These are phyloP conservation scores for Lodderomyces margitis DNA, from an alignment of 1,139 yeast species.

Conservation along the genomic window DNA sequence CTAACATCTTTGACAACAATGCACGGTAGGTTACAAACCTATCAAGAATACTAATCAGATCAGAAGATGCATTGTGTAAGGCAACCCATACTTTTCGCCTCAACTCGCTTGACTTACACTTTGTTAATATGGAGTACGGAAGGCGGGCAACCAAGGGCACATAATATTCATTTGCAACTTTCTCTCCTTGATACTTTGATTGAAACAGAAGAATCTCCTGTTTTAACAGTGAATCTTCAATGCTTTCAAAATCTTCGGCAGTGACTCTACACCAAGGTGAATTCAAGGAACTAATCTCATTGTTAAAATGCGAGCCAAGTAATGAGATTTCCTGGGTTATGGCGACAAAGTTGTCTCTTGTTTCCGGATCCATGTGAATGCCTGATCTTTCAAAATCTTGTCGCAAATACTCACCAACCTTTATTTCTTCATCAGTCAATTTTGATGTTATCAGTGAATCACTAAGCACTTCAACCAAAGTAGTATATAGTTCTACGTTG, in stretches of 20 bases:
- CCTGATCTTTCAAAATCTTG: conserved; percentile 93
- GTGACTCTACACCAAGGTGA: conserved; percentile 39
- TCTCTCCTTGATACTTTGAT: conserved; percentile 18
- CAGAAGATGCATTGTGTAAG: conserved; percentile 55
- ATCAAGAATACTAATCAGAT: conserved; percentile 61
- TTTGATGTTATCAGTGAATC: conserved; percentile 33
- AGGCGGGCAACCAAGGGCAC: conserved; percentile 70
- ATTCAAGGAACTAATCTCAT: conserved; percentile 50
- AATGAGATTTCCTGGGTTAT: conserved; percentile 80
- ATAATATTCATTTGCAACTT: conserved; percentile 13
- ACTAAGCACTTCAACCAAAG: conserved; percentile 54
- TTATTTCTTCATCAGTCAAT: conserved; percentile 68
- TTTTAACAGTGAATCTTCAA: conserved; percentile 23
- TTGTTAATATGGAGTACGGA: conserved; percentile 64
- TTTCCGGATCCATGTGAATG: conserved; percentile 69
- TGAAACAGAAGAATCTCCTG: conserved; percentile 29
- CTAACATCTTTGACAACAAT: conserved; percentile 70
- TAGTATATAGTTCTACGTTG: conserved; percentile 66
- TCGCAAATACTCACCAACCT: conserved; percentile 76
- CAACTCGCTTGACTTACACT: conserved; percentile 54
- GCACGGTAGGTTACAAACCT: conserved; percentile 66
- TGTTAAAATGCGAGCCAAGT: conserved; percentile 74
- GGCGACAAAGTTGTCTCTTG: conserved; percentile 69
- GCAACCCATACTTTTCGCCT: conserved; percentile 75
- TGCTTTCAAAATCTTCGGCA: conserved; percentile 29